These are phyloP conservation scores for Rosellinia necatrix DNA, from an alignment of 2,329 filamentous ascomycete genomes.

Conservation along the genomic window DNA sequence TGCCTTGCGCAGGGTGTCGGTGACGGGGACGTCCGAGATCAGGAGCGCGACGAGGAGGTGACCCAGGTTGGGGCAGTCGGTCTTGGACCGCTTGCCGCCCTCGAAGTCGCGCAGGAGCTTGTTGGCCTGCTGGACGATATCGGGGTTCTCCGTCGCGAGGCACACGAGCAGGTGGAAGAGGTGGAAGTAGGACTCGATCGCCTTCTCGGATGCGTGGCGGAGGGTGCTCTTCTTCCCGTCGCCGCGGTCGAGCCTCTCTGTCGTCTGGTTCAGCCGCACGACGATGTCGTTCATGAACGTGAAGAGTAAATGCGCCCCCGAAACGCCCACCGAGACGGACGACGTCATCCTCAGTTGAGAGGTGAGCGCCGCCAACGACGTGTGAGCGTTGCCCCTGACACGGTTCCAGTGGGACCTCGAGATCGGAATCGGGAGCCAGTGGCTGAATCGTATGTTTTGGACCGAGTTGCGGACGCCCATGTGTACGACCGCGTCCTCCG, in stretches of 20 bases:
- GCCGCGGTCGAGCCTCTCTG: conserved; percentile 37
- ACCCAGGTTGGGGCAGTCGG: conserved; percentile 52
- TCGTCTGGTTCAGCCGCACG: conserved; percentile 51
- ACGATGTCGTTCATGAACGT: conserved; percentile 57
- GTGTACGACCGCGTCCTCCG: conserved; percentile 45
- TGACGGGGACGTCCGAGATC: conserved; percentile 50
- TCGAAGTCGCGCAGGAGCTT: conserved; percentile 45
- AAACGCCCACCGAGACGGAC: conserved; percentile 17
- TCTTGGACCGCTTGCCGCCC: conserved; percentile 46
- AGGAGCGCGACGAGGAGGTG: conserved; percentile 53
- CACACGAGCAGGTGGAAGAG: conserved; percentile 57
- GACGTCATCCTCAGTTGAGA: conserved; percentile 27
- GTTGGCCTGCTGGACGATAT: conserved; percentile 48
- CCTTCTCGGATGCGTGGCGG: conserved; percentile 55
- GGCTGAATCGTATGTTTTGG: conserved; percentile 46
- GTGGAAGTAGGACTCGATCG: conserved; percentile 57
- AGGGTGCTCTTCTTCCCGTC: conserved; percentile 45
- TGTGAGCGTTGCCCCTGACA: conserved; percentile 38
- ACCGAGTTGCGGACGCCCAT: conserved; percentile 47
- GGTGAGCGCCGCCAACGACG: conserved; percentile 38
- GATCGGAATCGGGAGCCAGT: conserved; percentile 54
- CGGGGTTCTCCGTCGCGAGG: conserved; percentile 45
- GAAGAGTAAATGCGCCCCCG: conserved; percentile 46
- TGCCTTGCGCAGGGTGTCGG: conserved; percentile 44
- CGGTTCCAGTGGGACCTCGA: conserved; percentile 50